phyloP scores from a whole-genome alignment of 192 early-diverging fungal genomes.

The Dimargaris cristalligena region DNA sequence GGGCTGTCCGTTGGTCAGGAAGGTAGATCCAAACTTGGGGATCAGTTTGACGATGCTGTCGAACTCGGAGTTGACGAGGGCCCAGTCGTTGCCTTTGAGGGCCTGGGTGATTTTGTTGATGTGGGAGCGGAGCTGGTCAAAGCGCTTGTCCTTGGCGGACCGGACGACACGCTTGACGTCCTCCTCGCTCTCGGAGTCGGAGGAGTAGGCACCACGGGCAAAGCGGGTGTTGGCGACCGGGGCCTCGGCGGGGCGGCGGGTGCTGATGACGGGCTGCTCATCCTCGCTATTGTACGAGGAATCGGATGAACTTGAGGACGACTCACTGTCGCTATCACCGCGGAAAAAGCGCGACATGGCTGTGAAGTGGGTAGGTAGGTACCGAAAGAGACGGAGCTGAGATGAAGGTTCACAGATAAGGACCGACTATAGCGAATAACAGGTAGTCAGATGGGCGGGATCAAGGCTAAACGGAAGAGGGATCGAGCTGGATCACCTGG shows the following conservation, averaged over 20 bases:
- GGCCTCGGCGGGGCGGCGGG: conserved; percentile 24
- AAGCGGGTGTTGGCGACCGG: conserved; percentile 20
- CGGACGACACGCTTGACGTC: conserved; percentile 59
- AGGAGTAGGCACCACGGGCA: conserved; percentile 27
- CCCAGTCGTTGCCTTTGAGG: conserved; percentile 73
- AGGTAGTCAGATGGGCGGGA: no score
- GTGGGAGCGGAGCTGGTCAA: conserved; percentile 52
- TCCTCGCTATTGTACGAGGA: conserved; percentile 40
- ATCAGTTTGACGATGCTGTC: neutral
- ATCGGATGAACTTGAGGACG: conserved; percentile 37
- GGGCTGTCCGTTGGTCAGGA: conserved; percentile 13
- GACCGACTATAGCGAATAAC: no score
- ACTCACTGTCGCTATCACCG: conserved; percentile 43
- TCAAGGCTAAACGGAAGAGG: no score
- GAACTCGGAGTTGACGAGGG: conserved; percentile 41
- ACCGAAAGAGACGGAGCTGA: no score
- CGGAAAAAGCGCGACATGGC: conserved; percentile 88
- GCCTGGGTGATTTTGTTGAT: conserved; percentile 45
- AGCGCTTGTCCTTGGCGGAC: conserved; percentile 55
- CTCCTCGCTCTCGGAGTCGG: conserved; percentile 44
- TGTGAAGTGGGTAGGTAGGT: no score
- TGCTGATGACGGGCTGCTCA: conserved; percentile 21
- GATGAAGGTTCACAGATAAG: no score
- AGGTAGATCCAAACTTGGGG: conserved; percentile 7
- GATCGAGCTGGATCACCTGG: no score